Base-by-base conservation (phyloP, 2,329 filamentous ascomycete genomes). In the Epichloe gansuensis region DNA sequence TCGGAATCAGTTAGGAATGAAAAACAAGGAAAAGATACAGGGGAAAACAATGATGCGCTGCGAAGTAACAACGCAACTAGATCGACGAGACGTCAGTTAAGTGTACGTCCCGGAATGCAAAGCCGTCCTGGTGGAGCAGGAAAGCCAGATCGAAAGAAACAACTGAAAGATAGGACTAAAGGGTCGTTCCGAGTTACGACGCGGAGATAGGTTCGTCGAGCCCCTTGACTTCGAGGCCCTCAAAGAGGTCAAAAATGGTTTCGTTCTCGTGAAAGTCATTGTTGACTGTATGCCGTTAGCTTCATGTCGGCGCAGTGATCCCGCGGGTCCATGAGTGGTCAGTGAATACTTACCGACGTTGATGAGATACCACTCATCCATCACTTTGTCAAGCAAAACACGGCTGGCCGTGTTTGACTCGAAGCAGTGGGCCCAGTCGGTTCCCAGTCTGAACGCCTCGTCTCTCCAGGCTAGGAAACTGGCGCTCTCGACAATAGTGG, bases 401-500 rank as follows among this genome's bases (percentile, higher is more conserved):
- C 91, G 81, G 64, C 87, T 94, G 35, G 87, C 82, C 56, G 82
- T 89, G 53, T 75, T 74, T 55, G 84, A 75, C 39, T 89, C 81
- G 64, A 95, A 89, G 66, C 93, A 98, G 62, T 88, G 87, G 23
- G 88, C 87, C 93, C 93, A 98, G 64, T 98, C 90, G 53, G 85
- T 78, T 51, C 93, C 93, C 9, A 98, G 78, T 55, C 87, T 82
- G 74, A 89, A 98, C 15, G 95, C 94, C 70, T 98, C 93, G 60
- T 98, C 93, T 71, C 95, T 95, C 93, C 93, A 98, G 2, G 93
- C 93, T 51, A 98, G 74, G 78, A 98, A 98, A 66, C 88, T 95
- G 66, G 98, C 85, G 17, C 88, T 94, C 72, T 98, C 93, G 50
- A 98, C 93, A 61, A 98, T 96, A n/a, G 93, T 98, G 13, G 93